phyloP scores from a whole-genome alignment of 2,329 filamentous ascomycete genomes.

The Trichoderma sp. region DNA sequence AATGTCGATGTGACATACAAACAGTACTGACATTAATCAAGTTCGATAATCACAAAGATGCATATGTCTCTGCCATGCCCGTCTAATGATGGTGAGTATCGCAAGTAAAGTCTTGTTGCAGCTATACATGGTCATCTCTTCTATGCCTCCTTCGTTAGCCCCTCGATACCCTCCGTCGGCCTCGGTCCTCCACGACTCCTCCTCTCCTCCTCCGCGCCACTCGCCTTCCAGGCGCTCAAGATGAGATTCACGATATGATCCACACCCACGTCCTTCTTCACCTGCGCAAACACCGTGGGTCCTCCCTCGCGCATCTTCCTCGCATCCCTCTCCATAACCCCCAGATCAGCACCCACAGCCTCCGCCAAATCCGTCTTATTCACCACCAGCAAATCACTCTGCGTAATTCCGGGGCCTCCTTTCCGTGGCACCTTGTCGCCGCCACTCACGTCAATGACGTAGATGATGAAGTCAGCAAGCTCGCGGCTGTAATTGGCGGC shows the following conservation, averaged over 20 bases:
- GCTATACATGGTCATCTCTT: background rate
- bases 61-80: background rate
- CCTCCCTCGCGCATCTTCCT: conserved; percentile 94
- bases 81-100: too few species aligned
- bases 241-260: conserved; percentile 86
- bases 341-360: conserved; percentile 83
- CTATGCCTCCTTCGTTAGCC: conserved; percentile 32
- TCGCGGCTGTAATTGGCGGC: conserved; percentile 96
- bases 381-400: conserved; percentile 87
- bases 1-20: background rate
- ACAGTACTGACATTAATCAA: background rate
- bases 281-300: conserved; percentile 91
- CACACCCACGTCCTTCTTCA: conserved; percentile 87
- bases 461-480: conserved; percentile 95
- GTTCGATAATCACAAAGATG: background rate
- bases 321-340: conserved; percentile 92
- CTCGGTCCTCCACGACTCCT: conserved; percentile 54
- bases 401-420: conserved; percentile 94
- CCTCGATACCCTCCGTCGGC: conserved; percentile 55
- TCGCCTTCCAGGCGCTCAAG: conserved; percentile 86
- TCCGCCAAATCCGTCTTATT: conserved; percentile 97
- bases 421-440: conserved; percentile 97
- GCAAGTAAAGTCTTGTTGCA: background rate
- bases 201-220: conserved; percentile 67
- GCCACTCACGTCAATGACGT: conserved; percentile 95